Base-by-base conservation (phyloP, 495 filamentous ascomycete genomes). In the Massariosphaeria phaeospora region DNA sequence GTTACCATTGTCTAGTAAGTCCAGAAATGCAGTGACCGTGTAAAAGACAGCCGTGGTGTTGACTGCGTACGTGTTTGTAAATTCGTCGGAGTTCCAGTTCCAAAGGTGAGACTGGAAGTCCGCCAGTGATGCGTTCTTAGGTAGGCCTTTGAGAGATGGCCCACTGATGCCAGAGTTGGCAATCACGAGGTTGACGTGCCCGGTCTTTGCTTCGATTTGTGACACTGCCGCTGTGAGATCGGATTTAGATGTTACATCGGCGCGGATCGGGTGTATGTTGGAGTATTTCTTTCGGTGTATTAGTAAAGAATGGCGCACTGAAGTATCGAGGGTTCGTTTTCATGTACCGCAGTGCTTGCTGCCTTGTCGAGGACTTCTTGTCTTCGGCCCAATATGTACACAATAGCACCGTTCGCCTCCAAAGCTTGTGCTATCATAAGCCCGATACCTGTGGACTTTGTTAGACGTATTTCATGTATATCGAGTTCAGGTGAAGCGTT, bases 321-420 rank as follows among this genome's bases (percentile, higher is more conserved):
- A 31, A 15, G 21, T 2, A n/a, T 30, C 3, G 2, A 30, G 20
- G n/a, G 12, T 26, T 1, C 17, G 6, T 10, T 4, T 21, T 8
- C 44, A 65, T 64, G 15, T 68, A 67, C 15, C 12, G 54, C 39
- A 18, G 47, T 12, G n/a, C 38, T 2, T 20, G 73, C 69, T 26
- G 73, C 72, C 36, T 72, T 67, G 41, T 80, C 67, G 1, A 85
- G 74, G 2, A 74, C 66, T 20, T 78, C 74, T 35, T 71, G 63
- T 15, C 83, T 75, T 4, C 85, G 73, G 17, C 82, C 84, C 30
- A 86, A 63, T 57, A 89, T 79, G 71, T 85, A 89, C 48, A 89
- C 79, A 15, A 72, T 58, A 1, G 85, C 84, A 9, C 85, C 84
- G 58, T 84, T 82, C 43, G 59, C 34, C 3, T 75, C 82, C 4